phyloP scores from a whole-genome alignment of 148 eudicot species.

The Diospyros lotus region DNA sequence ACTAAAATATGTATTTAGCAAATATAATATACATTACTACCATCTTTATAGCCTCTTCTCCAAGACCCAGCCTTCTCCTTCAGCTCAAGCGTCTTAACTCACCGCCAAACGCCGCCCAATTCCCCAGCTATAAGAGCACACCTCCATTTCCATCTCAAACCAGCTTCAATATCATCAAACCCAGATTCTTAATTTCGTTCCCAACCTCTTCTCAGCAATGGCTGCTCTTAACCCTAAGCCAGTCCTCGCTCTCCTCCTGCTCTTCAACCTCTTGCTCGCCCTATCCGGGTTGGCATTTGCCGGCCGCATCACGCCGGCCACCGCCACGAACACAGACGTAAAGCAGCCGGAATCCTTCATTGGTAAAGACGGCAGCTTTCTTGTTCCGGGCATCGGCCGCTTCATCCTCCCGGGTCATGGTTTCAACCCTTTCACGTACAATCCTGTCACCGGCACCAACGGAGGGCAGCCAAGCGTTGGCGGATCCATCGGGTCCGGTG shows the following conservation, averaged over 20 bases:
- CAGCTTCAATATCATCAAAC: background rate
- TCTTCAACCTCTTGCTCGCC: constrained; percentile 24
- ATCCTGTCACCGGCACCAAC: constrained; percentile 25
- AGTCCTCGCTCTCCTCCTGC: constrained; percentile 13
- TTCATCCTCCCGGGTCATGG: constrained; percentile 23
- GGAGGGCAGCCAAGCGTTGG: background rate
- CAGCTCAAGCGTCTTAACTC: constrained; percentile 5
- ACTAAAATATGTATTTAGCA: too few species aligned
- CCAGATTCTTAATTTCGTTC: background rate
- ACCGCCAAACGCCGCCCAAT: constrained; percentile 7
- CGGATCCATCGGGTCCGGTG: background rate
- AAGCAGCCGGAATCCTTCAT: constrained; percentile 29
- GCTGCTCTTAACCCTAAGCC: constrained; percentile 4
- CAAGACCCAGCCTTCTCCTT: too few species aligned
- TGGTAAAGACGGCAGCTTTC: constrained; percentile 28
- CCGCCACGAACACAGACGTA: constrained; percentile 5
- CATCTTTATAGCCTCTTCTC: too few species aligned
- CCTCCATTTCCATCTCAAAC: background rate
- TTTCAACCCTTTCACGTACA: constrained; percentile 28
- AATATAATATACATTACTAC: too few species aligned
- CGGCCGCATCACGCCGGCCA: constrained; percentile 18
- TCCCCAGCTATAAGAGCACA: constrained; percentile 10
- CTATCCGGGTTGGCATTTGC: constrained; percentile 5
- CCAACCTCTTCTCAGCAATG: constrained; percentile 9
- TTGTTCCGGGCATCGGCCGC: constrained; percentile 40